Base-by-base conservation (phyloP, 495 filamentous ascomycete species). In the Penicillium samsonianum region DNA sequence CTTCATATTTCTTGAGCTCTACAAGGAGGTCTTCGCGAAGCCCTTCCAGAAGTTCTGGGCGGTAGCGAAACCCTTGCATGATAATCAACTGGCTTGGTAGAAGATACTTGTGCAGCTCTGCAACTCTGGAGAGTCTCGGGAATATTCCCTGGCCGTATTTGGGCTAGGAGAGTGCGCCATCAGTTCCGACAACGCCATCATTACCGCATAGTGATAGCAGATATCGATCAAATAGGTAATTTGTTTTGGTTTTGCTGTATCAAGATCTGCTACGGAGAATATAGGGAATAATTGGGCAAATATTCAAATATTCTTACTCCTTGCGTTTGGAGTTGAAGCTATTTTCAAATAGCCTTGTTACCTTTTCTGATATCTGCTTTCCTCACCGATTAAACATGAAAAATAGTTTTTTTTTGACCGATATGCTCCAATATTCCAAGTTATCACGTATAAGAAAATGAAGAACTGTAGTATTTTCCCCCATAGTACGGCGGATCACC, bases 1-100 rank as follows among this genome's bases (percentile, higher is more conserved):
- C 79, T 74, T 96, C 90, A 38, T 95, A 79, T 40, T 82, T 68
- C 68, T 88, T 82, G 65, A 96, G 88, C 74, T 94, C 84, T 44
- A 81, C 73, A 49, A 84, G 73, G 45, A 95, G 82, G 67, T 90
- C 81, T 65, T 87, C 84, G 45, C 89, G 86, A 61, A 91, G 75
- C 72, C 86, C 84, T 64, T 82, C 76, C 74, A 87, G 80, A 17
- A 87, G 85, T 50, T 85, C 85, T 81, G 65, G 38, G 4, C 49
- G 54, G 35, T 67, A 55, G 16, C 51, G 59, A 44, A 69, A 59
- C 1, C 28, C 38, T 22, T 60, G 43, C 60, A 67, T 67, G 23
- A 53, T 55, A 28, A 33, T 35, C 9, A 12, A 49, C 28, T 19
- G 7, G 33, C 28, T 52, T 40, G 35, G 7, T n/a, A 19, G 17